phyloP scores from a whole-genome alignment of 208 protist species.

The Acanthamoeba divionensis region DNA sequence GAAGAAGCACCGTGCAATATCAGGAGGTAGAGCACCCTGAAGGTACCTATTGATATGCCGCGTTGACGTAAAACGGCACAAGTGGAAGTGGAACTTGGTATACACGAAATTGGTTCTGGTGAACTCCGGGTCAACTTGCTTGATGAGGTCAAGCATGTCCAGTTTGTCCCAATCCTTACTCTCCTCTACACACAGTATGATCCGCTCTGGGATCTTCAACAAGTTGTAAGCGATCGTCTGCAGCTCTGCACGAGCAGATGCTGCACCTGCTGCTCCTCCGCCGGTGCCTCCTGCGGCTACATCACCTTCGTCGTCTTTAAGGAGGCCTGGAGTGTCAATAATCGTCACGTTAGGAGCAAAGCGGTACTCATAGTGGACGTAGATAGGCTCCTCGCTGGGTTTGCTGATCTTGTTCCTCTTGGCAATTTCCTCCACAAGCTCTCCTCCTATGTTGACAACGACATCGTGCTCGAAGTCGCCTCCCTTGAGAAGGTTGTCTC shows the following conservation, averaged over 20 bases:
- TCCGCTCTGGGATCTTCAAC: conserved; percentile 49
- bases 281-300: no score
- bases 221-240: conserved; percentile 49
- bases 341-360: conserved; percentile 63
- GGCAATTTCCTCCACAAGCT: conserved; percentile 52
- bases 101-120: conserved; percentile 67
- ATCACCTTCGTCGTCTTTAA: no score
- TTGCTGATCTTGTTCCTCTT: conserved; percentile 57
- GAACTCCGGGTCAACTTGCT: conserved; percentile 67
- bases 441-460: background rate
- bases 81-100: conserved; percentile 53
- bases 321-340: conserved; percentile 59
- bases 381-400: conserved; percentile 60
- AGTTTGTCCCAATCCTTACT: conserved; percentile 62
- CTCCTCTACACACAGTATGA: conserved; percentile 66
- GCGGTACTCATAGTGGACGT: conserved; percentile 60
- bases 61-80: conserved; percentile 50
- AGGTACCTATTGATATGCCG: conserved; percentile 62
- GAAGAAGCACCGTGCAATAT: conserved; percentile 64
- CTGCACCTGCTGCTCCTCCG: no score
- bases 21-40: conserved; percentile 44
- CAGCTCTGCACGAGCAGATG: background rate
- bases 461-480: conserved; percentile 66
- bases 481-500: conserved; percentile 57
- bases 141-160: conserved; percentile 58